Conservation (phyloP, 73 alveolate species). For the Tetrahymena borealis region DNA sequence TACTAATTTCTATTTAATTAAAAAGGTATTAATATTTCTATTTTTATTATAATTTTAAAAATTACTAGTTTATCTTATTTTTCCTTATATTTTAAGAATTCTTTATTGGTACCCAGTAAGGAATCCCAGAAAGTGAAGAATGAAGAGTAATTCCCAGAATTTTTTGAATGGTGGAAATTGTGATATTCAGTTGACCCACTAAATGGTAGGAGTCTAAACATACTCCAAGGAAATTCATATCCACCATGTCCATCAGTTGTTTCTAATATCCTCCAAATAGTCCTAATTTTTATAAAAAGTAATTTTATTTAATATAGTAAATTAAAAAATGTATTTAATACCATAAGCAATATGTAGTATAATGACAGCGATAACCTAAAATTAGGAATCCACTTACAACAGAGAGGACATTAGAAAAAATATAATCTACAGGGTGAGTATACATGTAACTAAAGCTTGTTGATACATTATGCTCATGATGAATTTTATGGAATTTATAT, state of each 20-base stretch:
- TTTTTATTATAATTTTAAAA: no score
- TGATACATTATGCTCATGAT: conserved; percentile 56
- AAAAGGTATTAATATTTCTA: no score
- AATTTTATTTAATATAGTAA: no score
- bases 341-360: conserved; percentile 27
- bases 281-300: no score
- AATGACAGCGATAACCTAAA: conserved; percentile 39
- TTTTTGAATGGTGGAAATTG: conserved; percentile 70
- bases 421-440: conserved; percentile 50
- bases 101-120: conserved; percentile 46
- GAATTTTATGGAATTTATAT: conserved; percentile 49
- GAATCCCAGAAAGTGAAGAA: conserved; percentile 70
- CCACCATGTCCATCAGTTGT: conserved; percentile 81
- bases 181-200: conserved; percentile 58
- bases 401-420: conserved; percentile 33
- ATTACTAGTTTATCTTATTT: not conserved
- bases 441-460: conserved; percentile 63
- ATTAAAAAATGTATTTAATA: no score
- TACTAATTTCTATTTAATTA: no score
- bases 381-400: conserved; percentile 41
- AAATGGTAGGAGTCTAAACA: conserved; percentile 62
- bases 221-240: conserved; percentile 73
- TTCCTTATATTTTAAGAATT: conserved; percentile 6
- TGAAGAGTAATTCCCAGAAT: conserved; percentile 61
- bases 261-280: conserved; percentile 46